Conservation (phyloP, 2,329 filamentous ascomycete genomes). For the Aureobasidium sp. region DNA sequence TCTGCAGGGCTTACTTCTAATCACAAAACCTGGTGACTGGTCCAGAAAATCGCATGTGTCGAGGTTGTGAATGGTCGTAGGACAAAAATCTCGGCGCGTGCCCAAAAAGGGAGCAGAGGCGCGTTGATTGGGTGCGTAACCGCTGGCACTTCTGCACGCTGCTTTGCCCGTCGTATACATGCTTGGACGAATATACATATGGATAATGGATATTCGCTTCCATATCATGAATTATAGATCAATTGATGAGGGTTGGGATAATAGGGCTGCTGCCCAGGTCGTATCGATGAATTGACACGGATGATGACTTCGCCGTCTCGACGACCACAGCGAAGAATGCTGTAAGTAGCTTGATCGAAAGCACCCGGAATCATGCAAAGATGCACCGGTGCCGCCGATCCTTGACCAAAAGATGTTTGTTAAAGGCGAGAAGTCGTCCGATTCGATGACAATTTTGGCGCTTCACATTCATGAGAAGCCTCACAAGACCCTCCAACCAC, state of each 20-base stretch:
- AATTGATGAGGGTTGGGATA: not conserved
- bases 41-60: not conserved
- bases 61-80: not conserved
- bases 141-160: slow-evolving; percentile 14
- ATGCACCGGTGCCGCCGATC: not conserved
- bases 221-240: not conserved
- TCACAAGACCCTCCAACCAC: slow-evolving; percentile 7
- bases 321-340: not conserved
- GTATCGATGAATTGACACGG: not conserved
- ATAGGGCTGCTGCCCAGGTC: not conserved
- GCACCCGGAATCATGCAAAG: not conserved
- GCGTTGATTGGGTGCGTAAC: slow-evolving; percentile 14
- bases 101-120: not conserved
- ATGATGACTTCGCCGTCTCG: not conserved
- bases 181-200: not conserved
- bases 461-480: not conserved
- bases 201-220: not conserved
- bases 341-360: not conserved
- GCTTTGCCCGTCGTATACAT: not conserved
- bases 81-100: not conserved
- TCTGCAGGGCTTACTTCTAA: not conserved
- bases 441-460: slow-evolving; percentile 1
- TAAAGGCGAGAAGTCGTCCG: not conserved
- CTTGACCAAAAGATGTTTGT: not conserved
- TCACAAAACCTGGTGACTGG: slow-evolving; percentile 8